A percentile compares a stretch with the other conserved stretches of the same genome.
Conservation (phyloP, 2,329 filamentous ascomycete species). For the Grosmannia serpens region DNA sequence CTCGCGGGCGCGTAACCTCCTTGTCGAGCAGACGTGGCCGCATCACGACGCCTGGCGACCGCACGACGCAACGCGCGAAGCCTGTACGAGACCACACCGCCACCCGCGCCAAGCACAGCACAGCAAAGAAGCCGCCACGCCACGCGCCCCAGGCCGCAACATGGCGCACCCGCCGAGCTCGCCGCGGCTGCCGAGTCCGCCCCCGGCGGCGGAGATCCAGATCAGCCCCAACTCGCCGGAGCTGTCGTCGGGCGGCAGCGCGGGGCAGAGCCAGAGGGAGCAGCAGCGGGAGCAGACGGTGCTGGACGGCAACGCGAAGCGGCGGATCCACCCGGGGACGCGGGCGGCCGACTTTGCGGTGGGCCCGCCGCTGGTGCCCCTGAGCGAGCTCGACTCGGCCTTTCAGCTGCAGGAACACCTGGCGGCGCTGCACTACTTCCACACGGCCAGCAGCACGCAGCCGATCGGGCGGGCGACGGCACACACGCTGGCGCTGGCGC, state of each 20-base stretch:
- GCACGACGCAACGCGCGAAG: neutral
- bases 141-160: no score
- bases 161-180: slow-evolving; percentile 61
- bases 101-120: no score
- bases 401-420: slow-evolving; percentile 97
- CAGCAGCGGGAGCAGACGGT: slow-evolving; percentile 52
- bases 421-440: slow-evolving; percentile 76
- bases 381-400: slow-evolving; percentile 89
- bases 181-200: slow-evolving; percentile 86
- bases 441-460: slow-evolving; percentile 55
- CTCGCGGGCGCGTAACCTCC: no score
- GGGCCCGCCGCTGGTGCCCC: slow-evolving; percentile 76
- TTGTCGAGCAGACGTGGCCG: no score
- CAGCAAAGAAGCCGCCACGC: neutral
- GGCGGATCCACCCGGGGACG: slow-evolving; percentile 85
- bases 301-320: slow-evolving; percentile 62
- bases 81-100: no score
- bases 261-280: slow-evolving; percentile 39
- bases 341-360: slow-evolving; percentile 87
- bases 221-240: slow-evolving; percentile 41
- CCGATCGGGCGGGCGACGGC: slow-evolving; percentile 71
- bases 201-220: slow-evolving; percentile 89
- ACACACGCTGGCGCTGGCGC: slow-evolving; percentile 63
- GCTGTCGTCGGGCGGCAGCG: slow-evolving; percentile 13
- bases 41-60: neutral